Base-by-base conservation (phyloP, 2,329 filamentous ascomycete species). In the Hymenoscyphus scutula region DNA sequence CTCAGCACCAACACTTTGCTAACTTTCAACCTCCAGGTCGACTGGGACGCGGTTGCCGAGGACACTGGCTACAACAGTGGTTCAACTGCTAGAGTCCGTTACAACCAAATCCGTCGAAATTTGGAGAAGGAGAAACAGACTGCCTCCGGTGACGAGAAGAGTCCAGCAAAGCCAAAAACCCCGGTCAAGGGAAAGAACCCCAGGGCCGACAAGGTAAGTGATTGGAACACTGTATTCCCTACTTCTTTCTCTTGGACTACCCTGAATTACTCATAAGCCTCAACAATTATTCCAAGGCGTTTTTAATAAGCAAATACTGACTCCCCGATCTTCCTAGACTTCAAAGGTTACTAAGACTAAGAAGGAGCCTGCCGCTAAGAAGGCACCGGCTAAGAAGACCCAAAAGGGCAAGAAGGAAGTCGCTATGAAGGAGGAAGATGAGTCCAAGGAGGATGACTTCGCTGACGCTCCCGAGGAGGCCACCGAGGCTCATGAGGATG, bases 21-120 rank as follows among this genome's bases (percentile, higher is more conserved):
- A 25, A 34, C 48, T 51, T 37, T 30, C 11, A 38, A 19, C 13
- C 27, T 23, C 11, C 29, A 69, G 69, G 64, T 69, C 11, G 78
- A 84, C 68, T 84, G 82, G 82, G 71, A 76, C 0, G 71, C 68
- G 4, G 78, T 84, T 2, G 81, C 81, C 1, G 32, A 58, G 0
- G 76, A 78, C 13, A 70, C 74, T 13, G 74, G 75, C 8, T 79
- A 81, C 74, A 81, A 81, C 64, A 82, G 77, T 41, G 78, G 74
- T 0, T 73, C 74, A 8, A 77, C 78, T 2, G 81, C 82, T 45
- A 62, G 80, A 75, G 76, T 78, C 45, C 79, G 82, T 54, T 84
- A 79, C 62, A 76, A 79, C 3, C 80, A 84, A 63, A 77, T 84
- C 64, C 82, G 79, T 71, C 74, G 75, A 54, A 19, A 23, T 10